These are phyloP conservation scores for Fomes fomentarius DNA, from an alignment of 1,284 basidiomycete species.

Conservation along the genomic window DNA sequence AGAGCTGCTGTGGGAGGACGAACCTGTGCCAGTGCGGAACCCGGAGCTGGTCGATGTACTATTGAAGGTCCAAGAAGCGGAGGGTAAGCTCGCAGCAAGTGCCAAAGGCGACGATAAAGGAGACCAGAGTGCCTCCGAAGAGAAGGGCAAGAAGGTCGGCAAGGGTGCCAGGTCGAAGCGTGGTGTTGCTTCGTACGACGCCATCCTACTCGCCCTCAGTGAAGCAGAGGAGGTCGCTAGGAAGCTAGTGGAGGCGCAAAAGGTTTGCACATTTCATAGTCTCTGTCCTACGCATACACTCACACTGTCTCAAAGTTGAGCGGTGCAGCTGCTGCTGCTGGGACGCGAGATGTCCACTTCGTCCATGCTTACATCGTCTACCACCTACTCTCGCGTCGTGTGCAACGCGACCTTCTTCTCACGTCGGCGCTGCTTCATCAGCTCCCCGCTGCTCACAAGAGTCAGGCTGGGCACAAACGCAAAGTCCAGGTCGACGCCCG, in stretches of 20 bases:
- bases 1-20: slow-evolving; percentile 79
- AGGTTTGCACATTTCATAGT: slow-evolving; percentile 46
- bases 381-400: slow-evolving; percentile 83
- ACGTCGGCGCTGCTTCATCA: slow-evolving; percentile 61
- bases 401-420: slow-evolving; percentile 87
- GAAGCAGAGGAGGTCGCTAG: slow-evolving; percentile 86
- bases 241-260: slow-evolving; percentile 79
- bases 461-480: slow-evolving; percentile 37
- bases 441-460: slow-evolving; percentile 34
- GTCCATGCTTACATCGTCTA: slow-evolving; percentile 87
- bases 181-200: slow-evolving; percentile 82
- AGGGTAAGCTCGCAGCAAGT: slow-evolving; percentile 49
- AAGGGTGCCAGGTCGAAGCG: slow-evolving; percentile 61
- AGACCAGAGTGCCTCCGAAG: not conserved
- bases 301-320: slow-evolving; percentile 38
- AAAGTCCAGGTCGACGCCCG: slow-evolving; percentile 63
- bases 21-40: slow-evolving; percentile 84
- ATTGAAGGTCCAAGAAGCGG: slow-evolving; percentile 81
- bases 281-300: not conserved
- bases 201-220: slow-evolving; percentile 78
- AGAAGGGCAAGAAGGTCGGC: slow-evolving; percentile 37
- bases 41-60: slow-evolving; percentile 92
- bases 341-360: slow-evolving; percentile 75
- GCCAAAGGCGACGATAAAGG: slow-evolving; percentile 31
- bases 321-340: slow-evolving; percentile 44